phyloP scores from a whole-genome alignment of 2,329 filamentous ascomycete genomes.

The Cercospora citrullina region DNA sequence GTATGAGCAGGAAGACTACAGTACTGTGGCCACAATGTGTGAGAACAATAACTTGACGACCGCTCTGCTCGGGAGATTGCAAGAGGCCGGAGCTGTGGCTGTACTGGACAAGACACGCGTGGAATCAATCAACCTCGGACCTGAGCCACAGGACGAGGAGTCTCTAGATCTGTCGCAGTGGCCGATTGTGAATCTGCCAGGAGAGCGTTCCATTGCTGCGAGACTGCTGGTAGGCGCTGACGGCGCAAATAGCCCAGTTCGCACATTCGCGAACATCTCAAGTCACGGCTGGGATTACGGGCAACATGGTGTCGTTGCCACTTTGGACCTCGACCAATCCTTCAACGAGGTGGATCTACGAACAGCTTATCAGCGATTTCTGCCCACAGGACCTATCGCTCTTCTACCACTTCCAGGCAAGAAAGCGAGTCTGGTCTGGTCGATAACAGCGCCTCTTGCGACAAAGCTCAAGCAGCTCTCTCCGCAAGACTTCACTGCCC shows the following conservation, averaged over 20 bases:
- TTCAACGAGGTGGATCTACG: slow-evolving; percentile 47
- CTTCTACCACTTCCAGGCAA: slow-evolving; percentile 86
- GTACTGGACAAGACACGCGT: slow-evolving; percentile 77
- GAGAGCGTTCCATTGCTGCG: slow-evolving; percentile 66
- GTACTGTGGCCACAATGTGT: slow-evolving; percentile 85
- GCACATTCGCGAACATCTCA: slow-evolving; percentile 81
- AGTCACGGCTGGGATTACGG: slow-evolving; percentile 92
- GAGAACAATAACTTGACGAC: slow-evolving; percentile 90
- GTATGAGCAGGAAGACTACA: slow-evolving; percentile 28
- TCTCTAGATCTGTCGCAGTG: slow-evolving; percentile 78
- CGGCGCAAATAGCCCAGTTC: slow-evolving; percentile 90
- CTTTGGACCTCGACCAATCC: slow-evolving; percentile 62
- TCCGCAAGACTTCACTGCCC: slow-evolving; percentile 71
- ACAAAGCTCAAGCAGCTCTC: slow-evolving; percentile 74
- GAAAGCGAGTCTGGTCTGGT: slow-evolving; percentile 88
- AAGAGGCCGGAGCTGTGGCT: slow-evolving; percentile 66
- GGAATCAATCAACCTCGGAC: slow-evolving; percentile 73
- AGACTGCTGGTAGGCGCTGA: slow-evolving; percentile 89
- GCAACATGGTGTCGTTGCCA: slow-evolving; percentile 87
- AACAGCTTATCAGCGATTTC: slow-evolving; percentile 91
- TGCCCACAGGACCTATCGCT: slow-evolving; percentile 88
- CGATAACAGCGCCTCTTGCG: slow-evolving; percentile 79
- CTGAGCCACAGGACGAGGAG: slow-evolving; percentile 52
- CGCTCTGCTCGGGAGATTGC: slow-evolving; percentile 59
- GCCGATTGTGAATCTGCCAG: slow-evolving; percentile 77